Evolutionary conservation across 495 filamentous ascomycete species (phyloP).

Genomic region (Oleoguttula mirabilis): DNA sequence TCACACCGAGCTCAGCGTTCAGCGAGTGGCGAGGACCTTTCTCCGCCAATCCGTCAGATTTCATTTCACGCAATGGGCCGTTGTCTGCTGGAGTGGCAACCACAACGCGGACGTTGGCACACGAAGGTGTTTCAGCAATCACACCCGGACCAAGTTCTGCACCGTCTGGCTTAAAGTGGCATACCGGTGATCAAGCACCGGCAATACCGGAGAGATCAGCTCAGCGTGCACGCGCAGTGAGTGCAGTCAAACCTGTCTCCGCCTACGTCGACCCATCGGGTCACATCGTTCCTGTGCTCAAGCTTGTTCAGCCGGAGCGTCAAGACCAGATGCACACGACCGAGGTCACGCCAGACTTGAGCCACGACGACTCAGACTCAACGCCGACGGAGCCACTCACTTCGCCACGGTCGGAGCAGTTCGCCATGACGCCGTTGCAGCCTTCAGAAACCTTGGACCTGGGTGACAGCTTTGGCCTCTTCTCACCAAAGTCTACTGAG

Average conservation of each 20-base stretch:
- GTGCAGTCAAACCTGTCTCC: constrained; percentile 13
- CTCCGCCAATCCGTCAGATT: neutral
- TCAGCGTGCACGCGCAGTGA: constrained; percentile 10
- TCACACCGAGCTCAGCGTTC: constrained; percentile 18
- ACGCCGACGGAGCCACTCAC: constrained; percentile 6
- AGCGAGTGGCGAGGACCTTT: constrained; percentile 18
- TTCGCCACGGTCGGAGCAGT: constrained; percentile 22
- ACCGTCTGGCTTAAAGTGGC: constrained; percentile 20
- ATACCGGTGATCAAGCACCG: neutral
- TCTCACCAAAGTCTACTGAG: constrained; percentile 24
- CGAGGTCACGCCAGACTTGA: neutral
- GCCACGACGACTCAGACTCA: neutral
- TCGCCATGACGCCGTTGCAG: constrained; percentile 26
- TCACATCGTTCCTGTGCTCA: constrained; percentile 16
- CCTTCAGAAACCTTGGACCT: constrained; percentile 15
- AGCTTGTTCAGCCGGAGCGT: constrained; percentile 10
- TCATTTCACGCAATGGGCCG: neutral
- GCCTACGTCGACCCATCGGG: constrained; percentile 21
- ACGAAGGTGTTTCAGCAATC: neutral
- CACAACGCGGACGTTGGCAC: neutral
- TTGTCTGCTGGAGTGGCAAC: constrained; percentile 5
- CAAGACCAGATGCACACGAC: too few species aligned
- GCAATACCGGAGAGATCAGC: constrained; percentile 2
- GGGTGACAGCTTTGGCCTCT: constrained; percentile 22
- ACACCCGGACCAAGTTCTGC: constrained; percentile 22